A percentile compares a stretch with the other conserved stretches of the same genome.
phyloP scores from a whole-genome alignment of 2,329 filamentous ascomycete species.

The Teratosphaeriaceae sp. region DNA sequence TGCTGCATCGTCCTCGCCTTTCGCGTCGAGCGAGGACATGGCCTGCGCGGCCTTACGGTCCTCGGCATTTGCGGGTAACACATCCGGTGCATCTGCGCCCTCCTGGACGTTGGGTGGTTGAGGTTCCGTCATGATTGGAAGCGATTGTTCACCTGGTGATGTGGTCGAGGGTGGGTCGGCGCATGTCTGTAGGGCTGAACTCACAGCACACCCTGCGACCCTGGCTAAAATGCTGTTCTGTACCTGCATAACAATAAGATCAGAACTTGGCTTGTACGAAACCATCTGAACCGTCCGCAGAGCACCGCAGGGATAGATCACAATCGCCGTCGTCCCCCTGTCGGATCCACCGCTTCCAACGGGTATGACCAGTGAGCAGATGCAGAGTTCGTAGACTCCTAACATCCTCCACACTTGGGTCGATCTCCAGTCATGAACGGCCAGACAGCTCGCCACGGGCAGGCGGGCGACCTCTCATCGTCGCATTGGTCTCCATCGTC shows the following conservation, averaged over 20 bases:
- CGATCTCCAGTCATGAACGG: constrained; percentile 8
- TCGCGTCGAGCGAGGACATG: constrained; percentile 61
- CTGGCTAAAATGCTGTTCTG: too few relatives aligned
- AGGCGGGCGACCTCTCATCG: neutral
- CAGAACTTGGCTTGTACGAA: too few relatives aligned
- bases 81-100: constrained; percentile 53
- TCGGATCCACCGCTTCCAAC: too few relatives aligned
- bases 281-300: too few relatives aligned
- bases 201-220: too few relatives aligned
- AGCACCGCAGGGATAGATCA: too few relatives aligned
- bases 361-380: too few relatives aligned
- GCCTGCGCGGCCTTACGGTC: constrained; percentile 72
- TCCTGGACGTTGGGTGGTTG: constrained; percentile 54
- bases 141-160: neutral
- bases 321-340: too few relatives aligned
- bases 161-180: neutral
- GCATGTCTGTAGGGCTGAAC: too few relatives aligned
- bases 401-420: too few relatives aligned
- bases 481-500: constrained; percentile 55
- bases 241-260: too few relatives aligned
- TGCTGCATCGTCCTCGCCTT: constrained; percentile 40
- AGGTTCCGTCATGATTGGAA: constrained; percentile 53
- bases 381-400: too few relatives aligned
- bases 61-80: constrained; percentile 56
- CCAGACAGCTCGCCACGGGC: neutral